Base-by-base conservation (phyloP, 768 basidiomycete species). In the Dentipellis sp. region DNA sequence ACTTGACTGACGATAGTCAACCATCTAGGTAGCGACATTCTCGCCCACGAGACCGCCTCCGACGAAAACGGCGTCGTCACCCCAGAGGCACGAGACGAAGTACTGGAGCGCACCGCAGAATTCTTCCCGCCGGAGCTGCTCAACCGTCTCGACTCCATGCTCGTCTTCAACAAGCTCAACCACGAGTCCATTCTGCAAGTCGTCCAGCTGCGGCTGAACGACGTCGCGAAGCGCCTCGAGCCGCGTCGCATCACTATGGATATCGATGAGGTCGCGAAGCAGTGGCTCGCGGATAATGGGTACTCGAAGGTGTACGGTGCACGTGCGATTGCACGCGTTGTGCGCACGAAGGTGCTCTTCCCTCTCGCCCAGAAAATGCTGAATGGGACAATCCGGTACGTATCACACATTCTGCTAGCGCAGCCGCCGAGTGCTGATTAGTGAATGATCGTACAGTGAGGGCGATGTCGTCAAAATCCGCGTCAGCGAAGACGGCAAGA, bases 111-210 rank as follows among this genome's bases (percentile, higher is more conserved):
- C 17, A 89, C 89, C 0, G 75, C 82, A 0, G 83, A 84, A 59
- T 84, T 85, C 71, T 94, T 94, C 78, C 86, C 91, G 10, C 93
- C 93, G 0, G 93, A 97, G 68, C 77, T 95, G 2, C 78, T 94
- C 54, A 94, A 94, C 66, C 84, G 93, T 8, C 78, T 95, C 37
- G 92, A 95, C 65, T 82, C 88, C 1, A 88, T 89, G 71, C 74
- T 88, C 14, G 85, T 95, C 9, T 95, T 97, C 75, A 94, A 94
- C 75, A 94, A 92, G 65, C 82, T 97, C 16, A 84, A 88, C 2
- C 78, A 76, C 22, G 66, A 71, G 21, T 84, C 87, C 3, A 88
- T 94, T 53, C 71, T 89, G n/a, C 73, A 86, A 50, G 86, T 97
- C 21, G 91, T 94, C 17, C 74, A 75, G 3, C 74, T 95, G 8